Evolutionary conservation across 768 basidiomycete species (phyloP).

Genomic region (Agrocybe chaxingu): DNA sequence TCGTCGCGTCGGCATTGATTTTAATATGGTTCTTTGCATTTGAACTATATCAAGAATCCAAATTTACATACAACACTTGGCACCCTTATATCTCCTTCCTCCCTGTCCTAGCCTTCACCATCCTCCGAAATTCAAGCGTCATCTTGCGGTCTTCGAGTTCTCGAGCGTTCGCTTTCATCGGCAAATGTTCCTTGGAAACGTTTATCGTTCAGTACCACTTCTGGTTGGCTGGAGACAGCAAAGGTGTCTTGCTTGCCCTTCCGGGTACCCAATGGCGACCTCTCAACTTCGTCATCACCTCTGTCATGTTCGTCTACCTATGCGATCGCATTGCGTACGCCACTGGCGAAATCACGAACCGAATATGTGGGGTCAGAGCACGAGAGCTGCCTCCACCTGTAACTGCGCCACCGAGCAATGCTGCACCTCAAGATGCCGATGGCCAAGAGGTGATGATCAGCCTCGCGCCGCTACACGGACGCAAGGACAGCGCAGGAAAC

Average conservation of each 20-base stretch:
- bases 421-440: conserved; percentile 5
- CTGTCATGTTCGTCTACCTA: conserved; percentile 76
- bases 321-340: conserved; percentile 76
- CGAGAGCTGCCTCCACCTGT: conserved; percentile 22
- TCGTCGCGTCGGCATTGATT: conserved; percentile 47
- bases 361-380: conserved; percentile 39
- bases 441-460: conserved; percentile 20
- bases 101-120: conserved; percentile 73
- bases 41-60: conserved; percentile 71
- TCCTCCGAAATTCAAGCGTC: conserved; percentile 73
- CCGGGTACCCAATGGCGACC: conserved; percentile 72
- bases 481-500: conserved; percentile 22
- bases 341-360: conserved; percentile 65
- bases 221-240: conserved; percentile 83
- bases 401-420: background rate
- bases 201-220: conserved; percentile 90
- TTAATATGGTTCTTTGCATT: conserved; percentile 82
- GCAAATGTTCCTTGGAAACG: conserved; percentile 85
- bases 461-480: conserved; percentile 9
- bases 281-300: conserved; percentile 76
- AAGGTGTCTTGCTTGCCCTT: conserved; percentile 75
- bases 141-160: conserved; percentile 70
- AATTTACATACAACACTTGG: conserved; percentile 84
- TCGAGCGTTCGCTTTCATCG: conserved; percentile 73
- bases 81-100: conserved; percentile 81